Conservation (phyloP, 208 protist genomes). For the Sergeia podlipaevii region DNA sequence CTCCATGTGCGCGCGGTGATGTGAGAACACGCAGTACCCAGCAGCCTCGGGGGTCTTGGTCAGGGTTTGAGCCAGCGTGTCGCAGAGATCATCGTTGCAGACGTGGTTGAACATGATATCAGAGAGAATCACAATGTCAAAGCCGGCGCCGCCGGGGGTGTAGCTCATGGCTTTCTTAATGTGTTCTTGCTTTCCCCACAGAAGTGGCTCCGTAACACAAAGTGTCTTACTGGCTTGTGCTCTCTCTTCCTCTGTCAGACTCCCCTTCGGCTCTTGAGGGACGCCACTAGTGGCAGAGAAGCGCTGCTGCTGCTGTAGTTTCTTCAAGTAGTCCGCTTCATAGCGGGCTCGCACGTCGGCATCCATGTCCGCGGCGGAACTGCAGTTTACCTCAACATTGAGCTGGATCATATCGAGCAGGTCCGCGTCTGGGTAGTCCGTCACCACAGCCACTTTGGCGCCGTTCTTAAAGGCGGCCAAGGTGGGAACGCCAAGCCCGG, state of each 20-base stretch:
- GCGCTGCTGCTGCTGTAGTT: neutral
- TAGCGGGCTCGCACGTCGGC: conserved; percentile 31
- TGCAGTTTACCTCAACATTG: conserved; percentile 75
- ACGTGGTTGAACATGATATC: conserved; percentile 92
- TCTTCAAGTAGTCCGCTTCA: neutral
- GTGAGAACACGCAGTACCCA: conserved; percentile 89
- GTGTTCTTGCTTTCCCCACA: conserved; percentile 81
- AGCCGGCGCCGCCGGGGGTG: conserved; percentile 47
- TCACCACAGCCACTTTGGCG: conserved; percentile 61
- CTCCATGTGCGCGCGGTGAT: conserved; percentile 84
- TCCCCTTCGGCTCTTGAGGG: conserved; percentile 1
- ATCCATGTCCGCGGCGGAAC: conserved; percentile 20
- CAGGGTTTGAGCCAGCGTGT: conserved; percentile 55
- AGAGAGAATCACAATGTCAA: conserved; percentile 84
- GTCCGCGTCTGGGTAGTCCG: conserved; percentile 80
- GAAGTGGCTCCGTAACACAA: conserved; percentile 63
- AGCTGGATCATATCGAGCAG: conserved; percentile 71
- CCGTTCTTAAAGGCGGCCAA: conserved; percentile 71
- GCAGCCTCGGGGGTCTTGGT: conserved; percentile 30
- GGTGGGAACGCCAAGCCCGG: conserved; percentile 78
- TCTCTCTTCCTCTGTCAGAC: conserved; percentile 7
- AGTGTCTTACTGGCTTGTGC: conserved; percentile 9
- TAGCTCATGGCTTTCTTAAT: conserved; percentile 54
- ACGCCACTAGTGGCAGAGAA: neutral
- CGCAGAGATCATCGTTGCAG: conserved; percentile 82